Evolutionary conservation across 2,329 filamentous ascomycete species (phyloP), one percentile per base, ranked within the genome.

Genomic region (Helotiales sp.): DNA sequence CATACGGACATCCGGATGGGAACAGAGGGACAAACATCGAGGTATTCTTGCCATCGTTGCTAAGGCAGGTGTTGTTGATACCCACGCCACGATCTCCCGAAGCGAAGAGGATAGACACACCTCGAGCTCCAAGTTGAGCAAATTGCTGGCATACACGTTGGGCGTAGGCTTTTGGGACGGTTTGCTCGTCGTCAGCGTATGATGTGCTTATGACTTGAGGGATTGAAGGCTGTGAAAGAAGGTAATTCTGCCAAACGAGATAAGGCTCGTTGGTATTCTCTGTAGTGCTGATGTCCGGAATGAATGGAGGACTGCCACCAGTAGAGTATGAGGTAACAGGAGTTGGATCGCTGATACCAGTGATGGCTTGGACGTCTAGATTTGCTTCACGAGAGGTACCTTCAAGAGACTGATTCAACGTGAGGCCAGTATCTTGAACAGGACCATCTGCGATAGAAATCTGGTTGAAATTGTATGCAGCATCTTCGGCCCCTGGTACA

Each of bases 251-350:
- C 61, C 82, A 79, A 33, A 80, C 77, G 2, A 86, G 70, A 61
- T 81, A 86, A 0, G 83, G 83, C 69, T 86, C 83, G 66, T 86
- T 90, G 69, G 85, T 79, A 48, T 83, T 77, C 0, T 80, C 75
- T 19, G 75, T 71, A 70, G 61, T 59, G 24, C 60, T 59, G 30
- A 55, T 48, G 25, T 82, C 78, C 0, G 81, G 75, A 22, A 74
- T 71, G 68, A 80, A 83, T 0, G 81, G 81, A 29, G 81, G 80
- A 31, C 67, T 70, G 22, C 82, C 82, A 25, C 80, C 82, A 9
- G 81, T 85, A 1, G 79, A 79, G 68, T 77, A 86, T 25, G 79
- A 77, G 7, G 72, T 77, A 33, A 85, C 74, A 4, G 78, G 78
- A 4, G 77, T 81, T 2, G 81, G 81, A 56, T 77, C 81, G 56